Conservation (phyloP, 2,329 filamentous ascomycete species). For the Hymenotorrendiella dingleyae region DNA sequence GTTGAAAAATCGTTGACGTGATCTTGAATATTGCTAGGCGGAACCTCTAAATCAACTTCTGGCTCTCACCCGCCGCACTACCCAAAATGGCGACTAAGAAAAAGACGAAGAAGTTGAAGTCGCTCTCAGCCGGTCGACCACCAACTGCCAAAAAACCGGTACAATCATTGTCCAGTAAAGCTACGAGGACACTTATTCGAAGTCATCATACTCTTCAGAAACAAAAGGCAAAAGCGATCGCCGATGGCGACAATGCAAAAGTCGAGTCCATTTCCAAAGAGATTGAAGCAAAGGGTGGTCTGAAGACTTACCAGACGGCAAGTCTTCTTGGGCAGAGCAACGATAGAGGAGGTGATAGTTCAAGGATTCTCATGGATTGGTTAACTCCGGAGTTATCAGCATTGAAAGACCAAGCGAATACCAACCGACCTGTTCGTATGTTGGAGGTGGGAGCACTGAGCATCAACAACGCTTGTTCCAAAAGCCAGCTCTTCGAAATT, state of each 20-base stretch:
- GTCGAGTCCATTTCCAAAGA: conserved; percentile 43
- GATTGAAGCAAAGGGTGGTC: conserved; percentile 52
- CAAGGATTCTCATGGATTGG: conserved; percentile 59
- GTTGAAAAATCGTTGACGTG: too few species aligned
- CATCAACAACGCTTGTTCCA: conserved; percentile 76
- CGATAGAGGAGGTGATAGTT: conserved; percentile 63
- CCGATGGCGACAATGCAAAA: conserved; percentile 46
- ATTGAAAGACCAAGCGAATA: conserved; percentile 17
- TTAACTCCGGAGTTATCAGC: conserved; percentile 36
- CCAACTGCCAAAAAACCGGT: conserved; percentile 41
- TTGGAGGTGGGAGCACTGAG: conserved; percentile 89
- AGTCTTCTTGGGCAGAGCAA: conserved; percentile 62
- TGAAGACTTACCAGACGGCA: conserved; percentile 59
- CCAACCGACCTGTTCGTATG: conserved; percentile 48
- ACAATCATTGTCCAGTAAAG: conserved; percentile 57
- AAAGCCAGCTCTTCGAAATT: conserved; percentile 63
- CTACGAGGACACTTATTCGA: conserved; percentile 59
- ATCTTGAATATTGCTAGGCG: too few species aligned
- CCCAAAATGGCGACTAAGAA: conserved; percentile 43
- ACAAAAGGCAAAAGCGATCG: conserved; percentile 48
- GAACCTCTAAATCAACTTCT: too few species aligned
- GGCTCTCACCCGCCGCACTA: too few species aligned
- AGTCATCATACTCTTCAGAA: conserved; percentile 61
- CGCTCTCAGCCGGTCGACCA: conserved; percentile 49
- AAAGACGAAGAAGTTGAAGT: conserved; percentile 38